Base-by-base conservation (phyloP, 2,329 filamentous ascomycete species). In the Penicillium capsulatum region DNA sequence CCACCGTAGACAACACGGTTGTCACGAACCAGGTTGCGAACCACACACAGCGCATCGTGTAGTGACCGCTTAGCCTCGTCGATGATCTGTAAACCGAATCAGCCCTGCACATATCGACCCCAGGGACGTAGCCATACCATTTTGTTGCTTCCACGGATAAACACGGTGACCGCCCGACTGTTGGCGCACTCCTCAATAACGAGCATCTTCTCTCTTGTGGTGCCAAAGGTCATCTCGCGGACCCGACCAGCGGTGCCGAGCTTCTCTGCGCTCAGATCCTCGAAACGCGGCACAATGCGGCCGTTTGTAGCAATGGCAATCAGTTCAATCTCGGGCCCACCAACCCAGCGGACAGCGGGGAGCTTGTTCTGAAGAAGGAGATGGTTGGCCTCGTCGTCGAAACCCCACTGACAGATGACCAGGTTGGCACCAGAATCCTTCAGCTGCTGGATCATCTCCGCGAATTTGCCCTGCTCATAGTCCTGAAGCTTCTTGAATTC, bases 101-200 rank as follows among this genome's bases (percentile, higher is more conserved):
- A 45, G 47, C 17, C 22, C 30, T n/a, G 38, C 14, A 29, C 3
- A n/a, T 29, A 3, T 7, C 10, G 20, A 16, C 39, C 26, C 32
- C 11, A 30, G 41, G 33, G 34, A 22, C 9, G n/a, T 14, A 33
- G 33, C 68, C 77, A 63, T 69, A 91, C 87, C 92, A 98, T 98
- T 77, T 97, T 98, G 79, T 98, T 98, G 76, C 89, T 94, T 60
- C 92, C 92, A 60, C 92, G 79, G 45, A 98, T 86, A 67, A 98
- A 98, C 39, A 94, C 82, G 2, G 92, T 98, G 45, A 98, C 94
- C 31, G 92, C 92, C 58, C 92, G 78, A 42, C 88, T 95, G 73
- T 98, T 98, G 60, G 94, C 92, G 64, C 92, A 98, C 71, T 98
- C 92, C 72, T 98, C 94, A 57, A 98, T 98, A 41, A 98, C 87